A percentile compares a stretch with the other conserved stretches of the same genome.
Evolutionary conservation across 768 basidiomycete species (phyloP).

Genomic region (Termitomyces sp.): DNA sequence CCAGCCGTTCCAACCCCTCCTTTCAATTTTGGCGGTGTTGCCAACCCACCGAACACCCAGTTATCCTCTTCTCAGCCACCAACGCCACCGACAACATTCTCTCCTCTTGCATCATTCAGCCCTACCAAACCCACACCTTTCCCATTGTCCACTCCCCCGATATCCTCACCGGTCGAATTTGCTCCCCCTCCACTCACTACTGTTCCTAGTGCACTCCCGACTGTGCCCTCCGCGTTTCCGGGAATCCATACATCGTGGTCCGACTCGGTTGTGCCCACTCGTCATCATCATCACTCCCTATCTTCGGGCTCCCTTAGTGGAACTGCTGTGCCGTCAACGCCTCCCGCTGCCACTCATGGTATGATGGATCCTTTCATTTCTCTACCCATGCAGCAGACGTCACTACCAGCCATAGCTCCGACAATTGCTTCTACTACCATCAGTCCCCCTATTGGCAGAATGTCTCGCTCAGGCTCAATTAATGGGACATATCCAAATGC

Average conservation of each 20-base stretch:
- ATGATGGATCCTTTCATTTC: constrained; percentile 17
- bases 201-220: constrained; percentile 6
- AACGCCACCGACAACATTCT: constrained; percentile 29
- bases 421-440: constrained; percentile 18
- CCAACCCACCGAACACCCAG: constrained; percentile 15
- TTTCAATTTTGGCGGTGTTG: constrained; percentile 14
- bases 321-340: constrained; percentile 15
- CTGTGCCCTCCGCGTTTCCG: constrained; percentile 23
- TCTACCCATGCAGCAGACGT: constrained; percentile 19
- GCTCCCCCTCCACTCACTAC: constrained; percentile 11
- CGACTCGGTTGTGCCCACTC: constrained; percentile 30
- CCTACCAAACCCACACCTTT: constrained; percentile 20
- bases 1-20: constrained; percentile 9
- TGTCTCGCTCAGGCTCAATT: constrained; percentile 57
- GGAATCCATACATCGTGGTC: constrained; percentile 35
- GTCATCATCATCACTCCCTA: constrained; percentile 42
- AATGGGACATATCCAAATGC: constrained; percentile 38
- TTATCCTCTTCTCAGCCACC: constrained; percentile 33
- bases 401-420: constrained; percentile 10
- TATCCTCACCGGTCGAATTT: constrained; percentile 19
- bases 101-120: constrained; percentile 24
- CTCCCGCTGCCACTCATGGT: constrained; percentile 9
- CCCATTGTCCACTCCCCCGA: constrained; percentile 19
- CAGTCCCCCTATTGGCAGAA: constrained; percentile 42
- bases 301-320: constrained; percentile 33